These are phyloP conservation scores for Rhizopogon salebrosus DNA, from an alignment of 768 basidiomycete species.

Conservation along the genomic window DNA sequence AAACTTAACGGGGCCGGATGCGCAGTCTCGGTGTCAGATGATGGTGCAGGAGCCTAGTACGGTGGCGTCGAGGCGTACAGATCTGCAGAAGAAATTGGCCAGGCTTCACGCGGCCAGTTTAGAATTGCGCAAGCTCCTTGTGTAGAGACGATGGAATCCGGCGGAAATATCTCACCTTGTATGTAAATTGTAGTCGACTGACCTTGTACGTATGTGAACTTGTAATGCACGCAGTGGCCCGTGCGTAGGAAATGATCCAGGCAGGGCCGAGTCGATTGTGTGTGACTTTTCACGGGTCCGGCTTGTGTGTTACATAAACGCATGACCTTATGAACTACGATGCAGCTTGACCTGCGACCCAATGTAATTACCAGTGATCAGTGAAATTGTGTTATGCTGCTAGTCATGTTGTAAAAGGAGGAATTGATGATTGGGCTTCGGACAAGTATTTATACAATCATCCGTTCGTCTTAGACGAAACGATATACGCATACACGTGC, in stretches of 20 bases:
- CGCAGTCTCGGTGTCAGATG: conserved; percentile 40
- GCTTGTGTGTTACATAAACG: too few relatives aligned
- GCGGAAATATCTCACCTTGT: too few relatives aligned
- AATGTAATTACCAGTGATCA: too few relatives aligned
- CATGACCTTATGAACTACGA: too few relatives aligned
- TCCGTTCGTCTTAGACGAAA: too few relatives aligned
- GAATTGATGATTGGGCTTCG: too few relatives aligned
- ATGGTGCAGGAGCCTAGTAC: conserved; percentile 47
- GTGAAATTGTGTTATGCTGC: too few relatives aligned
- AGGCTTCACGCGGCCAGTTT: conserved; percentile 41
- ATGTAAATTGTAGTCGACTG: too few relatives aligned
- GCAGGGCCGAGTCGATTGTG: background rate
- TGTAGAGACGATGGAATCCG: background rate
- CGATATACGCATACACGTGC: too few relatives aligned
- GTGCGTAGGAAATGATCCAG: conserved; percentile 14
- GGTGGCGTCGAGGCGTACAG: conserved; percentile 40
- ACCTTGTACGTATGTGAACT: background rate
- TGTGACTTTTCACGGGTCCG: conserved; percentile 4
- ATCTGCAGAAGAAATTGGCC: conserved; percentile 46
- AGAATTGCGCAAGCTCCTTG: conserved; percentile 26
- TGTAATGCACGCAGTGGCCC: conserved; percentile 16
- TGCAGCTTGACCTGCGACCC: too few relatives aligned
- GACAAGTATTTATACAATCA: too few relatives aligned
- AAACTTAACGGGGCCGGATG: conserved; percentile 45
- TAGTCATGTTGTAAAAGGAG: too few relatives aligned